A percentile compares a stretch with the other conserved stretches of the same genome.
These are phyloP conservation scores for Bipolaris oryzae DNA, from an alignment of 2,329 filamentous ascomycete species.

Conservation along the genomic window DNA sequence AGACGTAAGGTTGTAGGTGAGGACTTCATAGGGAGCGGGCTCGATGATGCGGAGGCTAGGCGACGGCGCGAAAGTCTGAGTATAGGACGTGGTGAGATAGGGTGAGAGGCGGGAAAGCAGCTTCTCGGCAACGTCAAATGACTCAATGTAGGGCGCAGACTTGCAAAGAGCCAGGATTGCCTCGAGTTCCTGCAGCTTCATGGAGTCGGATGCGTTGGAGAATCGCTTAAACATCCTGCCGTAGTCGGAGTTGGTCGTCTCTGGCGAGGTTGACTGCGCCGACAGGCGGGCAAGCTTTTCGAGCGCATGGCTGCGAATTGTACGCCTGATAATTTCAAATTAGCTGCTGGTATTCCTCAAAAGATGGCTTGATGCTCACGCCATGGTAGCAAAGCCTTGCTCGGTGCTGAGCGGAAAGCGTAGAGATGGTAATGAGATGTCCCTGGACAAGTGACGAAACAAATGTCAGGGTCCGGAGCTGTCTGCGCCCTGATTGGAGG, in stretches of 20 bases:
- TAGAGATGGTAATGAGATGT: constrained; percentile 11
- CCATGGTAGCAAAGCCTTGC: constrained; percentile 11
- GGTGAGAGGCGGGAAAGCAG: constrained; percentile 79
- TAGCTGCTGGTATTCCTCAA: neutral
- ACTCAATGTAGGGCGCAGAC: constrained; percentile 77
- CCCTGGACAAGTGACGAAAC: constrained; percentile 21
- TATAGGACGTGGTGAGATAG: constrained; percentile 84
- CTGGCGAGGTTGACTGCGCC: constrained; percentile 43
- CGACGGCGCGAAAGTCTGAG: constrained; percentile 77
- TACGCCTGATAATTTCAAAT: constrained; percentile 29
- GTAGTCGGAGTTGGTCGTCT: constrained; percentile 46
- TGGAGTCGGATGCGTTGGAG: constrained; percentile 19
- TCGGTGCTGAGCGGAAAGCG: constrained; percentile 8
- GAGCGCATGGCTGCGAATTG: constrained; percentile 56
- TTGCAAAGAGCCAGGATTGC: constrained; percentile 90
- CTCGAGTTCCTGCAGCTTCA: constrained; percentile 87
- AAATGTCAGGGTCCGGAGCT: constrained; percentile 18
- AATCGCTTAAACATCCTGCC: constrained; percentile 52
- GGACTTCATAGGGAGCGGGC: constrained; percentile 84
- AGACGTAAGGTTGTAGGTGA: constrained; percentile 78
- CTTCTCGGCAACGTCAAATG: constrained; percentile 73
- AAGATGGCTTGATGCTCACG: neutral
- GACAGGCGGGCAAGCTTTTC: constrained; percentile 58
- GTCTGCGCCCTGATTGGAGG: constrained; percentile 17
- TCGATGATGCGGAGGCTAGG: constrained; percentile 83